These are phyloP conservation scores for Aspergillus leporis DNA, from an alignment of 495 filamentous ascomycete species.

Conservation along the genomic window DNA sequence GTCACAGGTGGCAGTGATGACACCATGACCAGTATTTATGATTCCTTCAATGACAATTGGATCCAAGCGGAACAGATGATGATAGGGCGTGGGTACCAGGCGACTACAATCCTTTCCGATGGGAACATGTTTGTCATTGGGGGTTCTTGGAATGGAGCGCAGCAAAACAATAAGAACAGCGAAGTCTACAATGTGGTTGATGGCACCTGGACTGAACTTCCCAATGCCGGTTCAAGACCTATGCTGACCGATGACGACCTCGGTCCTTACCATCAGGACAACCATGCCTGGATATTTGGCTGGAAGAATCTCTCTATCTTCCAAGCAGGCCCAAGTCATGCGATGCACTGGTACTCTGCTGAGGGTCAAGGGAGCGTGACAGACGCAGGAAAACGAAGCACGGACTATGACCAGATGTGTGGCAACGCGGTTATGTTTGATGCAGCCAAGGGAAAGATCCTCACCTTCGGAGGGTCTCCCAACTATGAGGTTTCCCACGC, in stretches of 20 bases:
- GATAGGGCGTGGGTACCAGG: conserved; percentile 58
- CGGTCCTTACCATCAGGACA: conserved; percentile 28
- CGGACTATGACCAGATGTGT: conserved; percentile 53
- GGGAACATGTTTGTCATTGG: conserved; percentile 62
- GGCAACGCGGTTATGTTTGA: conserved; percentile 59
- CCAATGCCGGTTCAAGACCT: conserved; percentile 35
- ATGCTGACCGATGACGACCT: conserved; percentile 52
- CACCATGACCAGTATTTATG: conserved; percentile 48
- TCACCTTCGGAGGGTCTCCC: conserved; percentile 50
- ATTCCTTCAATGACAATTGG: conserved; percentile 31
- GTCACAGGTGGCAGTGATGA: conserved; percentile 54
- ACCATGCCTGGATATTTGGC: conserved; percentile 55
- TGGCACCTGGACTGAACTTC: conserved; percentile 40
- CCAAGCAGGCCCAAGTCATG: conserved; percentile 37
- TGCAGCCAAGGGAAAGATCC: conserved; percentile 53
- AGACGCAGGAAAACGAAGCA: conserved; percentile 31
- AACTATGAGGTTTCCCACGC: conserved; percentile 45
- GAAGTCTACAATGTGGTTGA: conserved; percentile 50
- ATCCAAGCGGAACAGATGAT: conserved; percentile 37
- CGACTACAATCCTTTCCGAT: conserved; percentile 50
- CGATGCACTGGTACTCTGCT: conserved; percentile 43
- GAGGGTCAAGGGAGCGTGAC: conserved; percentile 36
- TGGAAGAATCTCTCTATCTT: conserved; percentile 56
- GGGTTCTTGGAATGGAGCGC: conserved; percentile 54
- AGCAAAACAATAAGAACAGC: conserved; percentile 46